Conservation (phyloP, 257 asterid genomes). For the Plantago elongata region DNA sequence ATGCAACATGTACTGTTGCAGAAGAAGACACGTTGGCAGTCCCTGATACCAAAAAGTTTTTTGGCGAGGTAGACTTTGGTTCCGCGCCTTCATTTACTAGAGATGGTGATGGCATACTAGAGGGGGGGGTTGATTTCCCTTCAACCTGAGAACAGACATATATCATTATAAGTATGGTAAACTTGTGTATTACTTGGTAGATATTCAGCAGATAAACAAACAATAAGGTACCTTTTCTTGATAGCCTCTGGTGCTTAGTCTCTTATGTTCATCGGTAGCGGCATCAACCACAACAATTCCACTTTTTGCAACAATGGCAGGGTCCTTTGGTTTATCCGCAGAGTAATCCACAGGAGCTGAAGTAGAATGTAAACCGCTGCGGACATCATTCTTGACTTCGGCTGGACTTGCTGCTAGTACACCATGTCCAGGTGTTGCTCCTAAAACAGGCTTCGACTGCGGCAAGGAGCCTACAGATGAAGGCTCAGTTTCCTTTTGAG, state of each 20-base stretch:
- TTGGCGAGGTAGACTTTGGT: slow-evolving; percentile 21
- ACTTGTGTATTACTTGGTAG: slow-evolving; percentile 12
- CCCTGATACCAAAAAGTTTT: slow-evolving; percentile 27
- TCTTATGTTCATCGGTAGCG: slow-evolving; percentile 29
- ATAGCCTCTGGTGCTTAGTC: slow-evolving; percentile 22
- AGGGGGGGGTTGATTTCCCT: slow-evolving; percentile 25
- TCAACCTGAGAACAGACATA: slow-evolving; percentile 39
- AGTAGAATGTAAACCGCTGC: slow-evolving; percentile 20
- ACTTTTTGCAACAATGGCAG: slow-evolving; percentile 25
- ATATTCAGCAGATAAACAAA: slow-evolving; percentile 20
- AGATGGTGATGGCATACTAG: slow-evolving; percentile 37
- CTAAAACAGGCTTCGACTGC: slow-evolving; percentile 42
- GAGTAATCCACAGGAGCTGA: slow-evolving; percentile 26
- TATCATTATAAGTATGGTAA: slow-evolving; percentile 11
- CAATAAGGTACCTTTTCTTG: slow-evolving; percentile 46
- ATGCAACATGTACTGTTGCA: slow-evolving; percentile 23
- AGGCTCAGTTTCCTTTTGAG: slow-evolving; percentile 41
- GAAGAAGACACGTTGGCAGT: slow-evolving; percentile 23
- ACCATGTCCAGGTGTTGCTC: slow-evolving; percentile 25
- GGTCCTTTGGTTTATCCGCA: slow-evolving; percentile 23
- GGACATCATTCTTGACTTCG: slow-evolving; percentile 25
- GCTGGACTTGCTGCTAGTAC: slow-evolving; percentile 27
- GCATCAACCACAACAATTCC: slow-evolving; percentile 29
- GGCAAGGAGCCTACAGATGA: slow-evolving; percentile 31
- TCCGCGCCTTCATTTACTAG: slow-evolving; percentile 26